Conservation (phyloP, 306 rosid species). For the Trichosanthes truncata region DNA sequence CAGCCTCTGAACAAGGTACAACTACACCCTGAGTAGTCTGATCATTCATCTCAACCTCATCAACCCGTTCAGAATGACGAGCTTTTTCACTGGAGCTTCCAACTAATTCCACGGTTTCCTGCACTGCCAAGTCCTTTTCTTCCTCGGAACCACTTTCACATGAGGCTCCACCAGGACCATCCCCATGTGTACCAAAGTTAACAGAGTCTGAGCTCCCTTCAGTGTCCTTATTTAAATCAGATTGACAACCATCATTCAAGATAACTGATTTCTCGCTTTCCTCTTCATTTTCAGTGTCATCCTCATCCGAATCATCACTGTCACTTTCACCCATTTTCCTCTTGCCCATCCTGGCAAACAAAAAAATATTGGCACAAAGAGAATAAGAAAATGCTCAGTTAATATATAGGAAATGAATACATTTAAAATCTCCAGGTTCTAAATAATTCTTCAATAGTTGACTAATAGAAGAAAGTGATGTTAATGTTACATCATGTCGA, state of each 20-base stretch:
- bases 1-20: conserved; percentile 22
- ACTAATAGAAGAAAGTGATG: neutral
- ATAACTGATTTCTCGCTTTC: conserved; percentile 39
- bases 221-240: conserved; percentile 44
- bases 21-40: conserved; percentile 13
- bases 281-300: conserved; percentile 27
- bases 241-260: conserved; percentile 33
- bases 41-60: conserved; percentile 20
- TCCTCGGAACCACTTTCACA: conserved; percentile 67
- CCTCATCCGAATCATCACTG: conserved; percentile 53
- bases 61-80: conserved; percentile 1
- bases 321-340: conserved; percentile 55
- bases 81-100: conserved; percentile 18
- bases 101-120: conserved; percentile 22
- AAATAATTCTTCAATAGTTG: neutral
- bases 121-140: conserved; percentile 44
- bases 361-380: neutral
- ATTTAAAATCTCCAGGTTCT: neutral
- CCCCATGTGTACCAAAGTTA: conserved; percentile 36
- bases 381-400: neutral
- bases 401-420: neutral
- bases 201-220: conserved; percentile 64
- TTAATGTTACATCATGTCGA: neutral
- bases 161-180: conserved; percentile 35
- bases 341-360: conserved; percentile 76